These are phyloP conservation scores for Hyaloscypha finlandica DNA, from an alignment of 495 filamentous ascomycete species.

Conservation along the genomic window DNA sequence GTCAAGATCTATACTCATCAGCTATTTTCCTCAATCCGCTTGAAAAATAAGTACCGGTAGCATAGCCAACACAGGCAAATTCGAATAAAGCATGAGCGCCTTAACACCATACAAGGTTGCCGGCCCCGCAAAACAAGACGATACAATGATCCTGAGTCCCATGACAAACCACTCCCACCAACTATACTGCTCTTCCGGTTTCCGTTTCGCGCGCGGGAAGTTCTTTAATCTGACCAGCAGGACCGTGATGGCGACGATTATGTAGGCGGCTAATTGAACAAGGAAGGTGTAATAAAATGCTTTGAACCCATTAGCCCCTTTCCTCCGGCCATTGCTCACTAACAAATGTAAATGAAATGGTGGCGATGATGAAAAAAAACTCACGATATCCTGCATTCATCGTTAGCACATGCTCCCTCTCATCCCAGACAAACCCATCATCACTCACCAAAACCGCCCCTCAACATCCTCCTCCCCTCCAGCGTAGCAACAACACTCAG, in stretches of 20 bases:
- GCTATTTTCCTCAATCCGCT: neutral
- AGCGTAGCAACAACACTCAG: constrained; percentile 18
- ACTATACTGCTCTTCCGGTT: constrained; percentile 10
- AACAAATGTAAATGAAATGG: neutral
- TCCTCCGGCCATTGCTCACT: no score
- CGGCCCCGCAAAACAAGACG: constrained; percentile 6
- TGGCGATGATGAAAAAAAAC: neutral
- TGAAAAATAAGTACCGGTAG: constrained; percentile 18
- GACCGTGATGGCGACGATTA: constrained; percentile 8
- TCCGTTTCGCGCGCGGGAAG: constrained; percentile 16
- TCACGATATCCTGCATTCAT: constrained; percentile 25
- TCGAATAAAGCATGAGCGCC: constrained; percentile 20
- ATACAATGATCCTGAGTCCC: constrained; percentile 13
- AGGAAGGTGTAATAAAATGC: constrained; percentile 27
- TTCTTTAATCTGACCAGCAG: constrained; percentile 8
- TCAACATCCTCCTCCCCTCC: constrained; percentile 24
- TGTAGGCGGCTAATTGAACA: constrained; percentile 22
- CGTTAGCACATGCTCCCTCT: constrained; percentile 7
- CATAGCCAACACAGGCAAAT: constrained; percentile 24
- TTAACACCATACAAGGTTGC: constrained; percentile 26
- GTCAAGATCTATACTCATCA: constrained; percentile 21
- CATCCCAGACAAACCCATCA: neutral
- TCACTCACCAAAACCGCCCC: constrained; percentile 29
- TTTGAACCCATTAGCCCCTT: neutral
- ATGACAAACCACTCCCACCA: constrained; percentile 14